phyloP scores from a whole-genome alignment of 2,329 filamentous ascomycete genomes.

The Zarea fungicola region DNA sequence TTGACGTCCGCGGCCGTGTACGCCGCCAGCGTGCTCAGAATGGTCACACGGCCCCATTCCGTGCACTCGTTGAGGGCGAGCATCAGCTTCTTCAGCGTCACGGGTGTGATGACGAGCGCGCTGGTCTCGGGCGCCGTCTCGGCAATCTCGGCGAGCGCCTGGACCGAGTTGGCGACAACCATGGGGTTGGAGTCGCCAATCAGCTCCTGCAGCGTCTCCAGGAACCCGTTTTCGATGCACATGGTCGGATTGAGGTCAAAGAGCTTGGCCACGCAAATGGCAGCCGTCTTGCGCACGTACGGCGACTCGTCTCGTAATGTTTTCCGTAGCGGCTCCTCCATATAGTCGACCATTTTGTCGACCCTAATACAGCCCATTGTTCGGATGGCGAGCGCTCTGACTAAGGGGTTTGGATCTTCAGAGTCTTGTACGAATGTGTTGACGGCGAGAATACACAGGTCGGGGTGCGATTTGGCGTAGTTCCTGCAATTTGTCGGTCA shows the following conservation, averaged over 20 bases:
- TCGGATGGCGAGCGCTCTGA: conserved; percentile 88
- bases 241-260: conserved; percentile 90
- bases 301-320: conserved; percentile 95
- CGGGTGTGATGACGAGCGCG: conserved; percentile 75
- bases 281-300: conserved; percentile 96
- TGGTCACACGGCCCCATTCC: conserved; percentile 95
- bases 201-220: conserved; percentile 89
- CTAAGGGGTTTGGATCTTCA: conserved; percentile 94
- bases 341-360: conserved; percentile 99
- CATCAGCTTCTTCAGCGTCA: conserved; percentile 87
- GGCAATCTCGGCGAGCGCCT: conserved; percentile 84
- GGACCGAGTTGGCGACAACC: conserved; percentile 97
- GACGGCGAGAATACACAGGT: conserved; percentile 96
- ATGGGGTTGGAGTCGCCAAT: conserved; percentile 98
- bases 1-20: conserved; percentile 85
- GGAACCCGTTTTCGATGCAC: conserved; percentile 94
- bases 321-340: conserved; percentile 96
- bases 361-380: conserved; percentile 99
- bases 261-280: conserved; percentile 95
- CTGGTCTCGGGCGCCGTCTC: conserved; percentile 88
- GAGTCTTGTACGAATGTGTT: conserved; percentile 99
- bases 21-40: conserved; percentile 81
- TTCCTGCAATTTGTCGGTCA: conserved; percentile 60
- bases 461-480: conserved; percentile 97
- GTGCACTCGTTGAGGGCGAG: conserved; percentile 98